These are phyloP conservation scores for Cercospora zeina DNA, from an alignment of 2,329 filamentous ascomycete genomes.

Conservation along the genomic window DNA sequence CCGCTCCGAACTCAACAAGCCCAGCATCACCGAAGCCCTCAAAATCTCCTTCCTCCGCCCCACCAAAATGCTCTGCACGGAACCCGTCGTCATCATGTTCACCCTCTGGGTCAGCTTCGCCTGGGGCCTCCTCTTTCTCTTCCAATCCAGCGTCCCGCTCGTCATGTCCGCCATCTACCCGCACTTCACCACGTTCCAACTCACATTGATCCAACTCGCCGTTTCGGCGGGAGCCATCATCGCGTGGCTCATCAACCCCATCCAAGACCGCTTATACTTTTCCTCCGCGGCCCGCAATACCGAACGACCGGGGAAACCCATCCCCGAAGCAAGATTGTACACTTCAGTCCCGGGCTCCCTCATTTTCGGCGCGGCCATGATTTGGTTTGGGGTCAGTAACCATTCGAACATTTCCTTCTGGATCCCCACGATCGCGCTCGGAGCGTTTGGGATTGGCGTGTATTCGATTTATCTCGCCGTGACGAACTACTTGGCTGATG, in stretches of 20 bases:
- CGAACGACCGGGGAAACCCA: slow-evolving; percentile 33
- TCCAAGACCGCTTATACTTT: slow-evolving; percentile 45
- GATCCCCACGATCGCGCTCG: slow-evolving; percentile 52
- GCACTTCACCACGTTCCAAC: slow-evolving; percentile 41
- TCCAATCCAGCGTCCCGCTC: slow-evolving; percentile 47
- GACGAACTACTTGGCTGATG: slow-evolving; percentile 51
- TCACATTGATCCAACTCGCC: slow-evolving; percentile 46
- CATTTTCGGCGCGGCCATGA: slow-evolving; percentile 48
- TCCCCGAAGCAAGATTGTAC: slow-evolving; percentile 48
- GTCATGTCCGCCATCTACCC: slow-evolving; percentile 42
- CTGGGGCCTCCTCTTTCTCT: slow-evolving; percentile 48
- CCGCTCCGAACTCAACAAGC: slow-evolving; percentile 30
- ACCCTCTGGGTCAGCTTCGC: slow-evolving; percentile 49
- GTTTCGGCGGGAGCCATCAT: slow-evolving; percentile 46
- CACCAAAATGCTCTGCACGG: slow-evolving; percentile 33
- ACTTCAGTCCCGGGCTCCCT: slow-evolving; percentile 46
- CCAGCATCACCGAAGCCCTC: slow-evolving; percentile 25
- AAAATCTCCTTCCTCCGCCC: slow-evolving; percentile 37
- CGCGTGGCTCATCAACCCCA: slow-evolving; percentile 41
- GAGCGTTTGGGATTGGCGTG: slow-evolving; percentile 54
- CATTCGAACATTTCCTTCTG: slow-evolving; percentile 41
- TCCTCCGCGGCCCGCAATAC: slow-evolving; percentile 39
- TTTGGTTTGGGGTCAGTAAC: slow-evolving; percentile 55
- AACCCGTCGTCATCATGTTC: slow-evolving; percentile 36
- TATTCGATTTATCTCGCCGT: slow-evolving; percentile 55